Percentiles rank a stretch among this genome's conserved stretches.
These are phyloP conservation scores for Blastocystis sp. DNA, from an alignment of 352 stramenopile genomes.

Conservation along the genomic window DNA sequence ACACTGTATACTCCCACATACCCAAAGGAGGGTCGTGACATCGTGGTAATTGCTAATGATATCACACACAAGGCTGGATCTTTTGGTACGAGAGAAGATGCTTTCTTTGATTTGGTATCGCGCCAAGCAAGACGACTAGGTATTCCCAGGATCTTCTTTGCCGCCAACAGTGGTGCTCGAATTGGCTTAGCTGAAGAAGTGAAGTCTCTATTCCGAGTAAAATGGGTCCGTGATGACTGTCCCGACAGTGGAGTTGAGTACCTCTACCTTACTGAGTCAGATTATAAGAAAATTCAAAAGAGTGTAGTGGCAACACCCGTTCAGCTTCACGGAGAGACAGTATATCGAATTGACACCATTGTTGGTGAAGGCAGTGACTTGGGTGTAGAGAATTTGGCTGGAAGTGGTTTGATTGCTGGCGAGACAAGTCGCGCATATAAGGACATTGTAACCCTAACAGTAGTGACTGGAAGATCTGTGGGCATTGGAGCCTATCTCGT, in stretches of 20 bases:
- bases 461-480: constrained; percentile 96
- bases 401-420: constrained; percentile 95
- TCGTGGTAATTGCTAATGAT: constrained; percentile 99
- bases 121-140: constrained; percentile 86
- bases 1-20: constrained; percentile 87
- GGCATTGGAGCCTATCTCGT: constrained; percentile 99
- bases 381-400: constrained; percentile 98
- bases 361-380: constrained; percentile 94
- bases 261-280: constrained; percentile 89
- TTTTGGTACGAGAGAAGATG: constrained; percentile 97
- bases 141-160: constrained; percentile 95
- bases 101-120: constrained; percentile 94
- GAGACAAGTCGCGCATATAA: constrained; percentile 96
- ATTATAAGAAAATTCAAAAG: constrained; percentile 86
- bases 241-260: constrained; percentile 97
- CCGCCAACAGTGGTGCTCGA: constrained; percentile 94
- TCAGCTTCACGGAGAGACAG: constrained; percentile 77
- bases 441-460: constrained; percentile 98
- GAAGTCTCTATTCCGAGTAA: constrained; percentile 91
- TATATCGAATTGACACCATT: constrained; percentile 92
- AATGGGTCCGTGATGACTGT: constrained; percentile 91
- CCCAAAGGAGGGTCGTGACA: constrained; percentile 80
- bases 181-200: constrained; percentile 97
- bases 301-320: constrained; percentile 76
- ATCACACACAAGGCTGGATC: constrained; percentile 98